Conservation (phyloP, 306 rosid species). For the apple (Malus domestica) region ASM211411v1 NC_041792.1:20817907-20818406, state of each 20-base stretch:
- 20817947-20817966: not conserved
- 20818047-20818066: slow-evolving; percentile 88
- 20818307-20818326: slow-evolving; percentile 1
- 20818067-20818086: slow-evolving; percentile 92
- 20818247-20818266: slow-evolving; percentile 70
- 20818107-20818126: slow-evolving; percentile 55
- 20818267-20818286: slow-evolving; percentile 14
- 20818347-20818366: slow-evolving; percentile 71
- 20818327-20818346: slow-evolving; percentile 77
- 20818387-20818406: slow-evolving; percentile 65
- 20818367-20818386: slow-evolving; percentile 96
- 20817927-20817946: not conserved
- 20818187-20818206: slow-evolving; percentile 55
- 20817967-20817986: not conserved
- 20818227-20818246: slow-evolving; percentile 99
- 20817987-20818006: slow-evolving; percentile 13
- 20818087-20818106: slow-evolving; percentile 45
- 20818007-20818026: slow-evolving; percentile 92
- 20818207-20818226: slow-evolving; percentile 72
- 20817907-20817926: not conserved
- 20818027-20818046: slow-evolving; percentile 84
- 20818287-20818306: slow-evolving; percentile 11
- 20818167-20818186: slow-evolving; percentile 61
- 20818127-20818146: slow-evolving; percentile 57
- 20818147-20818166: slow-evolving; percentile 52